Evolutionary conservation across 768 basidiomycete species (phyloP).

Genomic region (Pleurotus giganteus): DNA sequence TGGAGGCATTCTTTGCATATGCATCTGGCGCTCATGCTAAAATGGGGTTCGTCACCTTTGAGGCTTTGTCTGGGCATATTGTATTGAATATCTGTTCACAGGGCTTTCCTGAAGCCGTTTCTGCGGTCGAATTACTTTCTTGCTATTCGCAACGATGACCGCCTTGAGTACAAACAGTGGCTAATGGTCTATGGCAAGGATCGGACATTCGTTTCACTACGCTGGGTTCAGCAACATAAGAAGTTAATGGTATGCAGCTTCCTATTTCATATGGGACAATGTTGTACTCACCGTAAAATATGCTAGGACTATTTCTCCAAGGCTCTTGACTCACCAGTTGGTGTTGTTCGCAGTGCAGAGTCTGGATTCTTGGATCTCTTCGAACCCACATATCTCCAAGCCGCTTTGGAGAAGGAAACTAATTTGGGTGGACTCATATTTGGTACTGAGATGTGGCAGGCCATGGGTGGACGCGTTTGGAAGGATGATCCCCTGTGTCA

Average conservation of each 20-base stretch:
- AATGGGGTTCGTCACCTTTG: not conserved
- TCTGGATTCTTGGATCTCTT: slow-evolving; percentile 6
- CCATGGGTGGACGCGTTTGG: not conserved
- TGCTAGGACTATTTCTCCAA: not conserved
- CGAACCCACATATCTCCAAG: slow-evolving; percentile 4
- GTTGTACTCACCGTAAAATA: not conserved
- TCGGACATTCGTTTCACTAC: not conserved
- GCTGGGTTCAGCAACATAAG: not conserved
- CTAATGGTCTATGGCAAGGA: slow-evolving; percentile 10
- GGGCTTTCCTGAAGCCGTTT: not conserved
- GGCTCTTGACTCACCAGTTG: not conserved
- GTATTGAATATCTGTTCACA: not conserved
- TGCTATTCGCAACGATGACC: slow-evolving; percentile 6
- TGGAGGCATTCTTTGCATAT: slow-evolving; percentile 7
- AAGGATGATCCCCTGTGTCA: not conserved
- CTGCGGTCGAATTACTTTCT: not conserved
- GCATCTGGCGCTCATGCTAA: not conserved
- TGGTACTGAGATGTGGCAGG: not conserved
- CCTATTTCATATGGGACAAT: not conserved
- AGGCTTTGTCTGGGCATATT: not conserved
- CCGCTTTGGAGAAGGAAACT: not conserved
- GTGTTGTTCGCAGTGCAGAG: not conserved
- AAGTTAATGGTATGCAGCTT: not conserved
- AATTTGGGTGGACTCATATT: slow-evolving; percentile 6
- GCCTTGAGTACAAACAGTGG: slow-evolving; percentile 10